phyloP scores from a whole-genome alignment of 2,329 filamentous ascomycete species.

The Calycina herbarum region DNA sequence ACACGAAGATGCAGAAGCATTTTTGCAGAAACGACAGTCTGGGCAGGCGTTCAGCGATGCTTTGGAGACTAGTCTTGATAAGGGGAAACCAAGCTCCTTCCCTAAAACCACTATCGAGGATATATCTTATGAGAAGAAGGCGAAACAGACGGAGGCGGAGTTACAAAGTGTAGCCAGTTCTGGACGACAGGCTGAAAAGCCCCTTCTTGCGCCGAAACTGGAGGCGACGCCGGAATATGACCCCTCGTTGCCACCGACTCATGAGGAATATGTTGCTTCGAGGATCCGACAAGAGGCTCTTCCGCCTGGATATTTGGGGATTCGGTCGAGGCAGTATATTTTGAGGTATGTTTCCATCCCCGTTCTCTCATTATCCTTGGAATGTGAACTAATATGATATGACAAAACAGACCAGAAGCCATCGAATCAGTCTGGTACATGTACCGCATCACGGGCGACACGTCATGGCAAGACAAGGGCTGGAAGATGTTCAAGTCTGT shows the following conservation, averaged over 20 bases:
- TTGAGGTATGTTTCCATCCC: constrained; percentile 51
- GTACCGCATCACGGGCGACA: constrained; percentile 84
- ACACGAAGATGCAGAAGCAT: neutral
- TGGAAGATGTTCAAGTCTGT: constrained; percentile 84
- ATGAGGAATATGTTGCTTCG: constrained; percentile 53
- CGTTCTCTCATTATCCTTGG: too few species aligned
- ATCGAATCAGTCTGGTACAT: constrained; percentile 89
- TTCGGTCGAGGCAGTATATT: constrained; percentile 55
- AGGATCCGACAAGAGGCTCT: constrained; percentile 47
- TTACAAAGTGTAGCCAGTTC: constrained; percentile 1
- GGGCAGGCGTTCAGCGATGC: too few species aligned
- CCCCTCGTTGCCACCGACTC: constrained; percentile 41
- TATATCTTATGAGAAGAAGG: constrained; percentile 9
- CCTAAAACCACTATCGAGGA: too few species aligned
- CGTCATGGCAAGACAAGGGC: constrained; percentile 73
- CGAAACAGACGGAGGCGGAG: constrained; percentile 7
- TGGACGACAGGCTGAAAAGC: constrained; percentile 10
- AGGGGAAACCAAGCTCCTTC: too few species aligned
- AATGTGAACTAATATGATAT: neutral
- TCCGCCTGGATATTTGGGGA: constrained; percentile 51
- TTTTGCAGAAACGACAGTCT: neutral
- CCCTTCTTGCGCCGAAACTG: constrained; percentile 5
- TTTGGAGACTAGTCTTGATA: too few species aligned
- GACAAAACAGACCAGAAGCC: constrained; percentile 65
- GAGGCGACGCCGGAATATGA: constrained; percentile 17